Base-by-base conservation (phyloP, 2,329 filamentous ascomycete species). In the Hypoxylon sp. region DNA sequence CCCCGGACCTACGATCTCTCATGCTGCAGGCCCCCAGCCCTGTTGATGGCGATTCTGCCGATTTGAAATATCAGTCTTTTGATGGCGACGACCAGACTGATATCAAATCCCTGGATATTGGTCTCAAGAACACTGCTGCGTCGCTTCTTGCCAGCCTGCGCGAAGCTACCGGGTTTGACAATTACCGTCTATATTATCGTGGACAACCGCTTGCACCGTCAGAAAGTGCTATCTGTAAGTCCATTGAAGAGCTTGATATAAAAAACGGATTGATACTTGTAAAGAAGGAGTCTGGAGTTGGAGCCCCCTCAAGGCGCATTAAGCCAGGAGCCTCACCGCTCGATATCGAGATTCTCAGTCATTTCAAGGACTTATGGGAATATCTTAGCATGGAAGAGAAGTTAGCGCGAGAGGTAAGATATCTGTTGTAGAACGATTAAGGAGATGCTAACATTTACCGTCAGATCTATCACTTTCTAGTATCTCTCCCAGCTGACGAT, bases 361-460 rank as follows among this genome's bases (percentile, higher is more conserved):
- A 97, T 78, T 97, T 97, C 75, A 87, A 93, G 59, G 90, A 95
- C 67, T 81, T 99, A 24, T 97, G 96, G 85, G 87, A 89, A 47
- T 92, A 95, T 74, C 84, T 98, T 59, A 89, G 89, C 70, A 87
- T 94, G 81, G 87, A 92, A 48, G 90, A 94, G 65, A 84, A 82
- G 54, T 82, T 93, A 46, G 89, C 92, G 6, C 83, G 87, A 75
- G 89, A 92, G 83, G 90, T 91, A 83, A 61, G 35, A 10, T 21
- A 39, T 42, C 15, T 46, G 5, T 29, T 24, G 29, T 42, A 19
- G 15, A 52, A 19, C 47, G 6, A 48, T 10, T 57, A 10, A 27
- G 17, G 55, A 47, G 6, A 17, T 42, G 29, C 66, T 71, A 11
- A 69, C 58, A 10, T 1, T 13, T 46, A 10, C 19, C 53, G 29